Conservation (phyloP, 208 protist genomes). For the Porcisia deanei region DNA sequence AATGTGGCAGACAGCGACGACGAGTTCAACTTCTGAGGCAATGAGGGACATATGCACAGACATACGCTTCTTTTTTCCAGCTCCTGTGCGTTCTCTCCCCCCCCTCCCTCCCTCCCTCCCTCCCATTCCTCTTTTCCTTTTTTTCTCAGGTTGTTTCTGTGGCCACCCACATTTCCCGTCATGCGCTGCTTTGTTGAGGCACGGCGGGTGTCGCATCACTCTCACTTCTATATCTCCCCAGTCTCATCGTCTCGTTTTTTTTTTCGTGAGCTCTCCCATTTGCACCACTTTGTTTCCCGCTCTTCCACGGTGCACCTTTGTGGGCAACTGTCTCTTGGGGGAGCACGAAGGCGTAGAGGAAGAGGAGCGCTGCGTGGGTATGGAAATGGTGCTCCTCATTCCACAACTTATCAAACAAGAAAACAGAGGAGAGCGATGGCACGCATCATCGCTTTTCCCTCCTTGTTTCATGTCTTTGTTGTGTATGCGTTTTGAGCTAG, state of each 20-base stretch:
- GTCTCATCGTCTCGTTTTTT: conserved; percentile 9
- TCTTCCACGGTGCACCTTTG: not conserved
- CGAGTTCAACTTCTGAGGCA: conserved; percentile 84
- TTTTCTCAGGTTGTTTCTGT: not conserved
- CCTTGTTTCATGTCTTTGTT: not conserved
- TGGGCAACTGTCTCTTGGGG: not conserved
- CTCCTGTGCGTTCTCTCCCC: conserved; percentile 19
- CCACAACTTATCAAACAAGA: not conserved
- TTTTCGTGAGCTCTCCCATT: conserved; percentile 18
- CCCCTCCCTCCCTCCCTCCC: not conserved
- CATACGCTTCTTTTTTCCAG: not conserved
- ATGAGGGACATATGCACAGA: not conserved
- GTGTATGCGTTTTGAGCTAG: not conserved
- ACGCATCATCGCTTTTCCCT: not conserved
- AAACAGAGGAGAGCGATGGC: not conserved
- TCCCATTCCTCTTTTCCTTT: conserved; percentile 16
- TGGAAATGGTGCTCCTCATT: not conserved
- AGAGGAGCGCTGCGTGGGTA: not conserved
- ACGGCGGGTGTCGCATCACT: not conserved
- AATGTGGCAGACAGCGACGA: conserved; percentile 58
- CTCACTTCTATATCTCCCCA: not conserved
- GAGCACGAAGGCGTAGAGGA: no score
- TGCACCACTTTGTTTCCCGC: not conserved
- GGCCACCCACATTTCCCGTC: not conserved
- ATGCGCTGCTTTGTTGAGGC: not conserved